A percentile compares a stretch with the other conserved stretches of the same genome.
phyloP scores from a whole-genome alignment of 306 rosid species.

The peach (Prunus persica) region DNA sequence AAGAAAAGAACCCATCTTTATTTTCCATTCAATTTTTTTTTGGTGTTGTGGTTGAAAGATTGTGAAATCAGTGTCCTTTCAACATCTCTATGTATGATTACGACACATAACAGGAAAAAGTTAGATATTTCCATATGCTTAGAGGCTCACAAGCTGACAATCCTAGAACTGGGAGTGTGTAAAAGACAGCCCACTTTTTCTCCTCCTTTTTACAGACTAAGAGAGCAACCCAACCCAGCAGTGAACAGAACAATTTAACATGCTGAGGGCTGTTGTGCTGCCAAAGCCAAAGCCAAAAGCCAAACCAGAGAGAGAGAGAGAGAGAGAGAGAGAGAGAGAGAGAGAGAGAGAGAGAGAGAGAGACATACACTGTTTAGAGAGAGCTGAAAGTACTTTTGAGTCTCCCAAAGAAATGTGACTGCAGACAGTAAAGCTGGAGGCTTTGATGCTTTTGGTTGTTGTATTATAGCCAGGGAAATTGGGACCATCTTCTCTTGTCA shows the following conservation, averaged over 20 bases:
- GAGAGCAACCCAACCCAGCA: slow-evolving; percentile 37
- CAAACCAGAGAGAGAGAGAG: neutral
- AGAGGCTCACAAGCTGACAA: slow-evolving; percentile 62
- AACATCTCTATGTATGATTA: slow-evolving; percentile 51
- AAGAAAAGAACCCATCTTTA: slow-evolving; percentile 17
- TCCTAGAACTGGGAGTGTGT: slow-evolving; percentile 78
- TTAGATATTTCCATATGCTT: slow-evolving; percentile 37
- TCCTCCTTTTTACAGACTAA: slow-evolving; percentile 20
- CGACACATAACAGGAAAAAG: slow-evolving; percentile 34
- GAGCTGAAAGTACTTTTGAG: slow-evolving; percentile 43
- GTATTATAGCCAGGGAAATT: slow-evolving; percentile 39
- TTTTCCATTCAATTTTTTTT: neutral
- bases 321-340: neutral
- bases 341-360: slow-evolving; percentile 22
- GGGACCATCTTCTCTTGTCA: slow-evolving; percentile 63
- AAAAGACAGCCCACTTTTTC: slow-evolving; percentile 69
- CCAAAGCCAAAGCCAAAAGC: slow-evolving; percentile 9
- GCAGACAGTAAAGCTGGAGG: slow-evolving; percentile 66
- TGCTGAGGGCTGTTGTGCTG: slow-evolving; percentile 39
- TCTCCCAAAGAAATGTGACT: slow-evolving; percentile 62
- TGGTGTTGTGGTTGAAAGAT: slow-evolving; percentile 19
- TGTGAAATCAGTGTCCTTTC: slow-evolving; percentile 58
- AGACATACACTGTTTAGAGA: slow-evolving; percentile 37
- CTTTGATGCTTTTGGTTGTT: slow-evolving; percentile 46
- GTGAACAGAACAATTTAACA: slow-evolving; percentile 48